phyloP scores from a whole-genome alignment of 2,329 filamentous ascomycete species.

The Ceratocystis eucalypticola region DNA sequence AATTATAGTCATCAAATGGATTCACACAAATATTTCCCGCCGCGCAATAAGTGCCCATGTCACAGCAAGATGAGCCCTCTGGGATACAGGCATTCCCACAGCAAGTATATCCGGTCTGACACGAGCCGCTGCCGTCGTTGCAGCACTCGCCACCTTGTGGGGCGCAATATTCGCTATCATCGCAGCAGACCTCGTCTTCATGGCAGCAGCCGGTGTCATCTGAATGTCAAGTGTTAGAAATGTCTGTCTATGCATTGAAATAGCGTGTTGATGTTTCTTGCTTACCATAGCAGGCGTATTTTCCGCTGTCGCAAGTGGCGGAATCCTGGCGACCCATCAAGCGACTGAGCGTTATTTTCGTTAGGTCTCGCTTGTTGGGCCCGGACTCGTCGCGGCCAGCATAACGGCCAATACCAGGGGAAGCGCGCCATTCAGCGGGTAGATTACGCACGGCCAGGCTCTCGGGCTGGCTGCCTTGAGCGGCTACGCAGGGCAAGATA shows the following conservation, averaged over 20 bases:
- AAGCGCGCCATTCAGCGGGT: neutral
- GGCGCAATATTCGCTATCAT: neutral
- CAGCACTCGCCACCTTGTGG: slow-evolving; percentile 1
- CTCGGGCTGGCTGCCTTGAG: neutral
- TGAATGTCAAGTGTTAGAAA: neutral
- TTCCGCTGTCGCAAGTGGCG: neutral
- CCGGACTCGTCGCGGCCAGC: neutral
- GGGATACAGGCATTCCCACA: slow-evolving; percentile 3
- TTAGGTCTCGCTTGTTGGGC: neutral
- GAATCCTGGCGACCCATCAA: neutral
- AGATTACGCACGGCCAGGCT: neutral
- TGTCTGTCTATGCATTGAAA: neutral
- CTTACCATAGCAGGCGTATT: slow-evolving; percentile 1
- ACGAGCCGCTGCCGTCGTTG: neutral
- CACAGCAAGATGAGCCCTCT: neutral
- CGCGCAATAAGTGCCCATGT: neutral
- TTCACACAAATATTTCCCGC: neutral
- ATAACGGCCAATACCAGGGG: neutral
- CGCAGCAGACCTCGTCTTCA: neutral
- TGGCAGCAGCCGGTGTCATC: neutral
- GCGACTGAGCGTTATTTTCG: neutral
- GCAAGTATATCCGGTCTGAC: neutral
- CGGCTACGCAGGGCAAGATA: neutral
- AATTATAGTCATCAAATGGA: neutral
- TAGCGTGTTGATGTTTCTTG: neutral